phyloP scores from a whole-genome alignment of 768 basidiomycete species.

The Harrya chromipes region DNA sequence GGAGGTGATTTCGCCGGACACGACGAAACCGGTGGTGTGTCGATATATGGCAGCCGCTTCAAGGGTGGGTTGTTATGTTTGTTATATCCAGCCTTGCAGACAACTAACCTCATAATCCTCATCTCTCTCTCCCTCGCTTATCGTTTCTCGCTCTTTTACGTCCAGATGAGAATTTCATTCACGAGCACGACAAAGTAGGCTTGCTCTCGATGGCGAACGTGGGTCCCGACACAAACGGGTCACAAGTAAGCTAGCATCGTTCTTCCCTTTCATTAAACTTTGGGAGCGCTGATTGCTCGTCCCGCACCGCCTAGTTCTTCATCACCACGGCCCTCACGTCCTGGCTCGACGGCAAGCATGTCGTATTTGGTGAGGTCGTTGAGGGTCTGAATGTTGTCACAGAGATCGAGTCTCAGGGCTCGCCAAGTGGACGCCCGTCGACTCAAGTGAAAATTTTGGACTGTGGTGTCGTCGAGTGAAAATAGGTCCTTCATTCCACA shows the following conservation, averaged over 20 bases:
- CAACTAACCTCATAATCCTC: too few relatives aligned
- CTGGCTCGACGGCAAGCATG: constrained; percentile 50
- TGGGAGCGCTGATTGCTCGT: not conserved
- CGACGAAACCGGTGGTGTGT: constrained; percentile 80
- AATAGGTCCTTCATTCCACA: not conserved
- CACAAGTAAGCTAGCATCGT: constrained; percentile 46
- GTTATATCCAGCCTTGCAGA: not conserved
- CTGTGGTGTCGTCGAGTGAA: constrained; percentile 47
- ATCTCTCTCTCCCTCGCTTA: too few relatives aligned
- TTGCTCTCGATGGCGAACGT: constrained; percentile 88
- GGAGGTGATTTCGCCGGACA: constrained; percentile 81
- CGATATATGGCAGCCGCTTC: constrained; percentile 83
- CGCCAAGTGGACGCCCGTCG: constrained; percentile 23
- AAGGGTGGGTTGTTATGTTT: constrained; percentile 43
- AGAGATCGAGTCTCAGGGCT: constrained; percentile 37
- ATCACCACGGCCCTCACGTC: constrained; percentile 70
- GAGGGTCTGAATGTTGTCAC: constrained; percentile 43
- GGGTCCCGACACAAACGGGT: constrained; percentile 77
- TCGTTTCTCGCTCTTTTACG: not conserved
- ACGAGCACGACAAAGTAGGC: constrained; percentile 60
- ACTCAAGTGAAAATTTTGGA: constrained; percentile 49
- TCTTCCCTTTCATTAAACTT: not conserved
- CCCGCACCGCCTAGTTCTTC: constrained; percentile 51
- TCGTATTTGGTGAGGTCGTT: constrained; percentile 49
- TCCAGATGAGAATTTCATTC: constrained; percentile 67